These are phyloP conservation scores for Diaporthe australafricana DNA, from an alignment of 2,329 filamentous ascomycete species.

Conservation along the genomic window DNA sequence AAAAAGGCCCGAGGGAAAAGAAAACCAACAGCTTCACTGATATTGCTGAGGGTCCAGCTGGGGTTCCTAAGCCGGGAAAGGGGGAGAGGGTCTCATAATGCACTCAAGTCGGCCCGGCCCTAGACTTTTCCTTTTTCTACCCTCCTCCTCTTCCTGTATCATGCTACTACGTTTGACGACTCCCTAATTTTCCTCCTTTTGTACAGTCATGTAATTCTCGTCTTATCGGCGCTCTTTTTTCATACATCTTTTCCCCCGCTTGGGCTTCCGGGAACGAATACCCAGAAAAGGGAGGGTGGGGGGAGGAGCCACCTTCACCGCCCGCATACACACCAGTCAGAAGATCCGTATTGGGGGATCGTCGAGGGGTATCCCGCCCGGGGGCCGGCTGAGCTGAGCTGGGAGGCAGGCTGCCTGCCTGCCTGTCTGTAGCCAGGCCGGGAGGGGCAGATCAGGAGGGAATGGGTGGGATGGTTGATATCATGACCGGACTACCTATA, in stretches of 20 bases:
- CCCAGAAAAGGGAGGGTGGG: conserved; percentile 33
- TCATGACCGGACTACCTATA: conserved; percentile 11
- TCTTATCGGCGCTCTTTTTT: conserved; percentile 34
- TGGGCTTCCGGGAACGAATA: conserved; percentile 36
- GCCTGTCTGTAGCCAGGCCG: not conserved
- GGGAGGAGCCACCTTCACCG: conserved; percentile 1
- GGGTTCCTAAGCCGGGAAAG: not conserved
- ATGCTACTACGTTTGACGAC: conserved; percentile 36
- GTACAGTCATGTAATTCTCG: conserved; percentile 37
- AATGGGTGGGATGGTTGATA: not conserved
- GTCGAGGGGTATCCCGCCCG: not conserved
- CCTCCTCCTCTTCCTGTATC: conserved; percentile 24
- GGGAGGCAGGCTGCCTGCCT: not conserved
- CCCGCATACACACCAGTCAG: not conserved
- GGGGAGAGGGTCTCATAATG: not conserved
- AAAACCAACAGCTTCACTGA: not conserved
- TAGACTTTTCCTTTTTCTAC: conserved; percentile 15
- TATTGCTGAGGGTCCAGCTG: not conserved
- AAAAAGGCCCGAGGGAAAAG: not conserved
- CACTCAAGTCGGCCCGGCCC: not conserved
- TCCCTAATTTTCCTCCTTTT: conserved; percentile 29
- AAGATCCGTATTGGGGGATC: not conserved
- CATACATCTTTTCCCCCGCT: conserved; percentile 27
- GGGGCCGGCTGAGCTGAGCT: not conserved
- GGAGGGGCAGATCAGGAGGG: not conserved